Evolutionary conservation across 345 rosid species (phyloP), one percentile per base, ranked within the genome.

Genomic region (Eucalyptus erythrocorys): DNA sequence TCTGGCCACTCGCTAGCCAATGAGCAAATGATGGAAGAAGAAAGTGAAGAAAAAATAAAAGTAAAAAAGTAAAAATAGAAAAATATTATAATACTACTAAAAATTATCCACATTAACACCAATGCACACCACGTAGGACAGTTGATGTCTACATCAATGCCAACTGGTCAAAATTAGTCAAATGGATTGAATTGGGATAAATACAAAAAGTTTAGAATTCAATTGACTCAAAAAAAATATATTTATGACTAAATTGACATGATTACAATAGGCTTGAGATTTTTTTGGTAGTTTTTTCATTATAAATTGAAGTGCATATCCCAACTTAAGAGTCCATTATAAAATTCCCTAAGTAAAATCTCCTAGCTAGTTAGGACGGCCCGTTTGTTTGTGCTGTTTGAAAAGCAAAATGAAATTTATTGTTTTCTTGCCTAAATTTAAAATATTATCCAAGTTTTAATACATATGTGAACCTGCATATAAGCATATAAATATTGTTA

Each of bases 141-240:
- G 2, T 51, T 0, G 26, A 51, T 51, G 26, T 51, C 53, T 3
- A 50, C 21, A 50, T 16, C 8, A 50, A 51, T 51, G 10, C 4
- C 1, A 0, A 21, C 10, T 1, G 2, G 0, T 0, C 5, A 51
- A 1, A 0, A 51, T 51, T 51, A 51, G 57, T 51, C 10, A 0
- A 51, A 51, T 51, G 26, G 10, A 51, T 51, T 51, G 26, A 51
- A 51, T 1, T 51, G 10, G 0, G 57, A 51, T 0, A 51, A 51
- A 51, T 1, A 21, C 10, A 51, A 51, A 19, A 51, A 1, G 5
- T 21, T 51, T 51, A 51, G 1, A 0, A 51, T 5, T 51, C 26
- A 51, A 21, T 51, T 51, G 57, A 1, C 26, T 1, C 1, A 51
- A 51, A 51, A 49, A 50, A 51, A 19, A 1, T 0, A 1, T 0